phyloP scores from a whole-genome alignment of 495 filamentous ascomycete species.

The Cladorrhinum samala region DNA sequence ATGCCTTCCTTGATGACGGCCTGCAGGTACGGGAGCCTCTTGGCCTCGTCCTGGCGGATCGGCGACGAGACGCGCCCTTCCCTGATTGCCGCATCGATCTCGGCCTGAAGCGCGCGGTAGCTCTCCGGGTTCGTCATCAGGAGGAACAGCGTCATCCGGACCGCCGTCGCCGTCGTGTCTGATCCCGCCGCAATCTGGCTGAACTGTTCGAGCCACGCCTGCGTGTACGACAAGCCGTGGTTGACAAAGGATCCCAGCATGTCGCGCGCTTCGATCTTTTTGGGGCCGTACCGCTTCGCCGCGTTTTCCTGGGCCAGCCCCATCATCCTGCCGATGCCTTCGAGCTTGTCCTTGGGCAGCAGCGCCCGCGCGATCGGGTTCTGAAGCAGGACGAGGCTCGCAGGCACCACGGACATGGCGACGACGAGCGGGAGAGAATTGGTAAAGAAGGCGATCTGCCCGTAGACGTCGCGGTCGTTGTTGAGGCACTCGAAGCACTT shows the following conservation, averaged over 20 bases:
- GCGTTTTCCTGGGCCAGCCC: conserved; percentile 26
- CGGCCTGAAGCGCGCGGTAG: conserved; percentile 49
- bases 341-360: conserved; percentile 49
- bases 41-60: conserved; percentile 36
- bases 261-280: conserved; percentile 21
- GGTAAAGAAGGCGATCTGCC: conserved; percentile 38
- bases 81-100: conserved; percentile 45
- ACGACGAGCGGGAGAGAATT: conserved; percentile 26
- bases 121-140: conserved; percentile 40
- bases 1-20: conserved; percentile 48
- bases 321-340: conserved; percentile 35
- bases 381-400: conserved; percentile 24
- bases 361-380: conserved; percentile 38
- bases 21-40: conserved; percentile 37
- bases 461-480: conserved; percentile 40
- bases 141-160: conserved; percentile 48
- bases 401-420: conserved; percentile 16
- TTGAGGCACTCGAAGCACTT: conserved; percentile 43
- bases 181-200: conserved; percentile 52
- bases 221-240: conserved; percentile 20
- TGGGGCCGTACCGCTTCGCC: conserved; percentile 28
- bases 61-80: conserved; percentile 28
- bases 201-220: conserved; percentile 32
- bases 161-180: conserved; percentile 57
- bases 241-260: conserved; percentile 36